Base-by-base conservation (phyloP, 164 flowering plant genomes). In the Cinnamomum chago region DNA sequence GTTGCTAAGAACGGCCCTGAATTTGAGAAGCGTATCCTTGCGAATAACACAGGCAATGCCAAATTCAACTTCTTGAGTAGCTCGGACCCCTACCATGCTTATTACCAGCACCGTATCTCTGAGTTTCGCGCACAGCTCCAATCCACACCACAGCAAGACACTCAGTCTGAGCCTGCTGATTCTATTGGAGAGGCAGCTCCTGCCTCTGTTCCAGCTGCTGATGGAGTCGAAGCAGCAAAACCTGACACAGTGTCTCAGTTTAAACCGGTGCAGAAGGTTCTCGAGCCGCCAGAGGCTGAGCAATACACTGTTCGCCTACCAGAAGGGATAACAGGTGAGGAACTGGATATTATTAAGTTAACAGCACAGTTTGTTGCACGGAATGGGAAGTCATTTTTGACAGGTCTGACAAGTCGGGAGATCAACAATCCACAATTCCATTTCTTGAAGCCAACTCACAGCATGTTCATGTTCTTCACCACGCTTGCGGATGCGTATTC, bases 341-440 rank as follows among this genome's bases (percentile, higher is more conserved):
- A 96, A 67, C 73, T 96, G 83, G 99, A 96, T 76, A 94, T 94
- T 35, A 91, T 96, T 69, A 96, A 90, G 89, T 90, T 96, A 50
- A 96, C 99, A 22, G 97, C 99, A 0, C 99, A 94, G 81, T 92
- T 92, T 88, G 98, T 96, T 6, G 99, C 99, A 40, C 79, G 99
- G 12, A 96, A 94, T 83, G 98, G 99, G 80, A 91, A 89, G 74
- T 83, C 95, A 0, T 96, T 96, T 69, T 84, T 96, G 85, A 88
- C 89, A 3, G 99, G 94, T 33, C 77, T 96, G 81, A 90, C 98
- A 1, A 92, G 92, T 74, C 84, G 97, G 65, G 99, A 94, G 83
- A 88, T 85, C 33, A 94, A 88, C 72, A 96, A 89, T 74, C 94
- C 89, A 0, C 98, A 90, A 83, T 96, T 96, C 68, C 98, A 96